Conservation (phyloP, 2,329 filamentous ascomycete genomes). For the Alternaria postmessia region DNA sequence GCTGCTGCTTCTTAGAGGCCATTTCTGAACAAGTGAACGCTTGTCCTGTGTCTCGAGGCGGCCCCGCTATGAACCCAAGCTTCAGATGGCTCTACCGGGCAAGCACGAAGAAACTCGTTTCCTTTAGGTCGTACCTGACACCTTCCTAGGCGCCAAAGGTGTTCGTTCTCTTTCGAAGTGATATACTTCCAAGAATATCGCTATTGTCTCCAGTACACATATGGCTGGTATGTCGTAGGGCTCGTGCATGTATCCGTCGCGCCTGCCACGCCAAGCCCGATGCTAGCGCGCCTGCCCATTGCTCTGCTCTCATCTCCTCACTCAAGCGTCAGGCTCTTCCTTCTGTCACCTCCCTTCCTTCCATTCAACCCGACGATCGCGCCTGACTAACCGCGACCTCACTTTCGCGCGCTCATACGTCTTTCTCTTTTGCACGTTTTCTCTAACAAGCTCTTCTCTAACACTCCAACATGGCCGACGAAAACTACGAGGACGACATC, state of each 20-base stretch:
- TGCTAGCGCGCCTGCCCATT: slow-evolving; percentile 20
- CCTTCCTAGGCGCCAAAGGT: neutral
- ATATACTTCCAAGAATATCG: neutral
- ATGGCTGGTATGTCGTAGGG: slow-evolving; percentile 1
- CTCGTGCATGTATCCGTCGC: slow-evolving; percentile 16
- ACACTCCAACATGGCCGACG: slow-evolving; percentile 72
- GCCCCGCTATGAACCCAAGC: slow-evolving; percentile 29
- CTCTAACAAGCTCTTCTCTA: neutral
- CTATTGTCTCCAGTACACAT: neutral
- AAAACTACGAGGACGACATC: slow-evolving; percentile 90
- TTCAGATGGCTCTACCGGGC: slow-evolving; percentile 15
- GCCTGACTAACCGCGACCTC: neutral
- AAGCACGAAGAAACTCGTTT: slow-evolving; percentile 1
- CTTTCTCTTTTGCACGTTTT: neutral
- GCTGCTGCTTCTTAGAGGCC: slow-evolving; percentile 59
- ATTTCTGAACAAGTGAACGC: slow-evolving; percentile 37
- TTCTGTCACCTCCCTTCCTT: slow-evolving; percentile 19
- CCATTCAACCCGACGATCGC: neutral
- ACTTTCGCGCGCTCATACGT: neutral
- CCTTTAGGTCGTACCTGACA: neutral
- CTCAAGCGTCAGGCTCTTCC: slow-evolving; percentile 34
- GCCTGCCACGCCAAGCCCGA: slow-evolving; percentile 32
- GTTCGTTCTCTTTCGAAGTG: neutral
- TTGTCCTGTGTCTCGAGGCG: slow-evolving; percentile 9
- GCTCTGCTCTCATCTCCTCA: slow-evolving; percentile 32